Base-by-base conservation (phyloP, 495 filamentous ascomycete genomes). In the Podospora conica region DNA sequence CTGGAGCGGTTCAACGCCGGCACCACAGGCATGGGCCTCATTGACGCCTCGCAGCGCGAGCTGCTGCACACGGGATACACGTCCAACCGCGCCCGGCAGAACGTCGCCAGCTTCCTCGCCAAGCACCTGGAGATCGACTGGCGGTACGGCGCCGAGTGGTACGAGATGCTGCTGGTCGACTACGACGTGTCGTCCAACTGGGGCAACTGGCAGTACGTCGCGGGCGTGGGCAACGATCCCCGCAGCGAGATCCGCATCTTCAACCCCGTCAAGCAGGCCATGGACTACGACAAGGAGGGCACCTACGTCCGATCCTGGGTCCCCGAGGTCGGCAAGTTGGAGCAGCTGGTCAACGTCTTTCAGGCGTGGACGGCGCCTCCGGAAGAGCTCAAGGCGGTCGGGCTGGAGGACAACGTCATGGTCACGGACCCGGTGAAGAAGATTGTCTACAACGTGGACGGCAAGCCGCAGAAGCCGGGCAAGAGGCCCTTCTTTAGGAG, bases 81-180 rank as follows among this genome's bases (percentile, higher is more conserved):
- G 1, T 86, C 83, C 8, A 91, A 91, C 71, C 82, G 89, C 0
- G 83, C 87, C 0, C 79, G 90, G 21, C 89, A 91, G 75, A 91
- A 92, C 65, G 86, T 88, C 15, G 89, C 87, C 0, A 85, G 80
- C 29, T 92, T 88, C 72, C 78, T 91, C n/a, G 72, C 87, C 12
- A 90, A 89, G 68, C 87, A 90, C 67, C 77, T 91, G 11, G 76
- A 80, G n/a, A 82, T 92, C 25, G 90, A 91, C 78, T 92, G 90
- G 90, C 82, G 88, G 9, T 77, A 90, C 24, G 90, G 90, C 5
- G 89, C 87, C 4, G 90, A 92, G 73, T 92, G 88, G 88, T 91
- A 91, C 72, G 90, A 91, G 72, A 82, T 80, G 66, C 70, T 87
- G 64, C 81, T 91, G 11, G 78, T 86, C 29, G 90, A 91, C 70